These are phyloP conservation scores for Xylaria telfairii DNA, from an alignment of 495 filamentous ascomycete species.

Conservation along the genomic window DNA sequence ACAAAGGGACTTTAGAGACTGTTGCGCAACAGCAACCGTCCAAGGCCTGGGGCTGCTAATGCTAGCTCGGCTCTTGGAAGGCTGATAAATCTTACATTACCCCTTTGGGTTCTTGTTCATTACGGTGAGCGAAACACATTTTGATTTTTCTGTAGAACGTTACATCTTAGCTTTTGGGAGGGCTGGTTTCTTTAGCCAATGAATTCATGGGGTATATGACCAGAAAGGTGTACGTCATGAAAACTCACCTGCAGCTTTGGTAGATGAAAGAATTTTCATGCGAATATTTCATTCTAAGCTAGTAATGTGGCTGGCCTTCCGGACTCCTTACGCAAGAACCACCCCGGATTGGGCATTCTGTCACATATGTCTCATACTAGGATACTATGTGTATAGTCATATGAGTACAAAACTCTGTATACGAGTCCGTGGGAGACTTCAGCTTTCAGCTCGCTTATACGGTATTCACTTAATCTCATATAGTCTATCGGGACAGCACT, in stretches of 20 bases:
- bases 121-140: neutral
- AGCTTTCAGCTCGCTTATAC: no score
- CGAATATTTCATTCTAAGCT: neutral
- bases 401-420: no score
- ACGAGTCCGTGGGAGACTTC: no score
- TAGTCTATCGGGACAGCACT: no score
- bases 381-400: no score
- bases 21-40: neutral
- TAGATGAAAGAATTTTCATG: neutral
- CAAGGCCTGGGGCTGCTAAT: neutral
- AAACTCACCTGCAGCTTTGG: neutral
- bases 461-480: no score
- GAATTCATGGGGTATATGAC: neutral
- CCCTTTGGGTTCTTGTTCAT: neutral
- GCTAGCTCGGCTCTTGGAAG: neutral
- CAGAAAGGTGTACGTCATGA: neutral
- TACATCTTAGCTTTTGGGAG: neutral
- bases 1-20: neutral
- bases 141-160: neutral
- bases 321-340: neutral
- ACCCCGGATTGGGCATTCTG: neutral
- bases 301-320: neutral
- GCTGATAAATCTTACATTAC: neutral
- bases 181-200: neutral
- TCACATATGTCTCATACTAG: no score